Conservation (phyloP, 768 basidiomycete genomes). For the Boletus bicolor region DNA sequence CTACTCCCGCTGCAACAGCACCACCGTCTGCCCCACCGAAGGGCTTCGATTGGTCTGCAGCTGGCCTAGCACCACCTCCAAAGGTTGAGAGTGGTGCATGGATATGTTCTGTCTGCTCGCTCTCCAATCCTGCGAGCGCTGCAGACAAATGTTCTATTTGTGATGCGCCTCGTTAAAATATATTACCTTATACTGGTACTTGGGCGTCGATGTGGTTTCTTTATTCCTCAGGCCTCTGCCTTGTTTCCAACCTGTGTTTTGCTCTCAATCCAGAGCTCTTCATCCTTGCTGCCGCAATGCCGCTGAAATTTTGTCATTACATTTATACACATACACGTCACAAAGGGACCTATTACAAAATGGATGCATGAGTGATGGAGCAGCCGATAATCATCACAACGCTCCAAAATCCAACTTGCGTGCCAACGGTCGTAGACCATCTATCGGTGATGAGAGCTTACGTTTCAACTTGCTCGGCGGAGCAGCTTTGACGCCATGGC, state of each 20-base stretch:
- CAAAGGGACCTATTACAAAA: not conserved
- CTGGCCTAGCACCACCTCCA: slow-evolving; percentile 33
- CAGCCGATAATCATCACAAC: slow-evolving; percentile 1
- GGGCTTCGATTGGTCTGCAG: slow-evolving; percentile 39
- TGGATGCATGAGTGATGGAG: not conserved
- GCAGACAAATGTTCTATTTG: slow-evolving; percentile 50
- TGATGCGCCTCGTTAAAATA: slow-evolving; percentile 38
- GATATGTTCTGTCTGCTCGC: slow-evolving; percentile 39
- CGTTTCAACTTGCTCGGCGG: slow-evolving; percentile 62
- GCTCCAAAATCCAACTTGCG: slow-evolving; percentile 68
- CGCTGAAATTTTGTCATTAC: slow-evolving; percentile 6
- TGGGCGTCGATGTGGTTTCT: slow-evolving; percentile 5
- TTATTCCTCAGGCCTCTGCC: slow-evolving; percentile 10
- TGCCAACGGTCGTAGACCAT: slow-evolving; percentile 58
- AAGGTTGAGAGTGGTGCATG: slow-evolving; percentile 29
- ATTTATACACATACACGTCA: not conserved
- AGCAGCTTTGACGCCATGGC: slow-evolving; percentile 50
- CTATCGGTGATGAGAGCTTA: slow-evolving; percentile 57
- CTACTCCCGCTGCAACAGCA: not conserved
- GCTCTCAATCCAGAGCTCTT: not conserved
- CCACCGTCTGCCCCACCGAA: slow-evolving; percentile 10
- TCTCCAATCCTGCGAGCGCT: slow-evolving; percentile 45
- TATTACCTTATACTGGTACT: slow-evolving; percentile 7
- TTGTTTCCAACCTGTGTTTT: not conserved
- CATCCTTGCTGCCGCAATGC: not conserved